Percentiles rank a stretch among this genome's conserved stretches.
Conservation (phyloP, 2,329 filamentous ascomycete species). For the Cercospora sp. region DNA sequence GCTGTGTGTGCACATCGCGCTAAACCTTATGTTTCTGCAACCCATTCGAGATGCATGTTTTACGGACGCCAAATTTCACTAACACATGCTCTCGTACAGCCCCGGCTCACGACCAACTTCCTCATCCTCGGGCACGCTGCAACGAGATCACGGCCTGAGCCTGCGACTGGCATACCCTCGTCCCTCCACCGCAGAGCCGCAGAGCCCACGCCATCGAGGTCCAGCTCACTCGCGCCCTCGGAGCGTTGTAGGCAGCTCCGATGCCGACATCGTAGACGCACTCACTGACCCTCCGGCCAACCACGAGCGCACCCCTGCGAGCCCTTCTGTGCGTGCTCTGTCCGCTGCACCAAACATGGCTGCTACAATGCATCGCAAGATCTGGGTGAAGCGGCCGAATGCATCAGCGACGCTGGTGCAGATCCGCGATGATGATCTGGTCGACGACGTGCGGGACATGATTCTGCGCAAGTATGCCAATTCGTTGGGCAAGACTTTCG, state of each 20-base stretch:
- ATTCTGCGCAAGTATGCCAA: conserved; percentile 93
- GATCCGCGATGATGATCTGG: conserved; percentile 82
- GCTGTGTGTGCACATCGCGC: conserved; percentile 11
- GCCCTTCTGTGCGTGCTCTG: conserved; percentile 28
- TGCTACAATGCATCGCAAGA: conserved; percentile 64
- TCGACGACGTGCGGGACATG: conserved; percentile 91
- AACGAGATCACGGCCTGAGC: conserved; percentile 5
- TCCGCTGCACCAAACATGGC: conserved; percentile 24
- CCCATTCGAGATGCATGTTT: neutral
- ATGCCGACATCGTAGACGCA: conserved; percentile 52
- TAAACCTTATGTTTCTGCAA: conserved; percentile 12
- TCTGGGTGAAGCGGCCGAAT: conserved; percentile 89
- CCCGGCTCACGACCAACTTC: conserved; percentile 11
- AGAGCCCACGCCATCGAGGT: conserved; percentile 20
- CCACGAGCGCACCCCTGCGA: neutral
- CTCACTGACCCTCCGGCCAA: conserved; percentile 51
- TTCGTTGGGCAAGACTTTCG: conserved; percentile 82
- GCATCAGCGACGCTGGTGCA: conserved; percentile 85
- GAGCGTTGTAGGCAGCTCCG: conserved; percentile 42
- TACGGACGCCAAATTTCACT: neutral
- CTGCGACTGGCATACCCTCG: neutral
- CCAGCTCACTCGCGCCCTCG: conserved; percentile 41
- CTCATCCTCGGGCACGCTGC: neutral
- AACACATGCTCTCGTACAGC: conserved; percentile 7
- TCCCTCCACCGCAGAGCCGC: neutral